phyloP scores from a whole-genome alignment of 202 grass and related monocot species.

The Setaria italica region DNA sequence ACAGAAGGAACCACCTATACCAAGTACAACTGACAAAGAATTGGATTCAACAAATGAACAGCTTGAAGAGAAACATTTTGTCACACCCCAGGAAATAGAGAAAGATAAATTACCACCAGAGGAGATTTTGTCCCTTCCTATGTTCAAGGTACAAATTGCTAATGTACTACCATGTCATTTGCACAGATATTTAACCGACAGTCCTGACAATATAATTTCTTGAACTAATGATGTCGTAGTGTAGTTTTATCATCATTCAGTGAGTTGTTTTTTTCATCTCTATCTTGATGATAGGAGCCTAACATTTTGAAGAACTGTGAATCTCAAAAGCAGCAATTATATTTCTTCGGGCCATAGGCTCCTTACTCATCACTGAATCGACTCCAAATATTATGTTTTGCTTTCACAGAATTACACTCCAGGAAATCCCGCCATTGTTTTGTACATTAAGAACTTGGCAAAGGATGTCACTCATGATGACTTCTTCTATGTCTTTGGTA shows the following conservation, averaged over 20 bases:
- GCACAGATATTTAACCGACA: not conserved
- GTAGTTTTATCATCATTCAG: not conserved
- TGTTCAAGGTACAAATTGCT: slow-evolving; percentile 81
- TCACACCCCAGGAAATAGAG: slow-evolving; percentile 74
- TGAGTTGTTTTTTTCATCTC: slow-evolving; percentile 26
- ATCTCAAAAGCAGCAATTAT: slow-evolving; percentile 4
- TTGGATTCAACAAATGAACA: slow-evolving; percentile 47
- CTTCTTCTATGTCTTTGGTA: slow-evolving; percentile 94
- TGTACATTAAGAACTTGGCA: slow-evolving; percentile 95
- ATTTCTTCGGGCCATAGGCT: not conserved
- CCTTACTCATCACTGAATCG: not conserved
- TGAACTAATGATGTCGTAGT: slow-evolving; percentile 6
- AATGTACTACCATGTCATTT: slow-evolving; percentile 29
- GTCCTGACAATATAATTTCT: not conserved
- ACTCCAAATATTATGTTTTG: slow-evolving; percentile 4
- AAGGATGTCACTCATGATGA: slow-evolving; percentile 90
- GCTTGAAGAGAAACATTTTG: slow-evolving; percentile 60
- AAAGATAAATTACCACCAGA: slow-evolving; percentile 79
- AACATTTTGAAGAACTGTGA: not conserved
- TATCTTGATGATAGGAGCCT: slow-evolving; percentile 22
- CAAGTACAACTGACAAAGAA: slow-evolving; percentile 48
- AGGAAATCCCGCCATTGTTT: slow-evolving; percentile 77
- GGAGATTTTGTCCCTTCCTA: slow-evolving; percentile 92
- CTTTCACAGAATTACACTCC: slow-evolving; percentile 81
- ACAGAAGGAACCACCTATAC: slow-evolving; percentile 50